Evolutionary conservation across 2,329 filamentous ascomycete genomes (phyloP).

Genomic region (Cladosporium sp.): DNA sequence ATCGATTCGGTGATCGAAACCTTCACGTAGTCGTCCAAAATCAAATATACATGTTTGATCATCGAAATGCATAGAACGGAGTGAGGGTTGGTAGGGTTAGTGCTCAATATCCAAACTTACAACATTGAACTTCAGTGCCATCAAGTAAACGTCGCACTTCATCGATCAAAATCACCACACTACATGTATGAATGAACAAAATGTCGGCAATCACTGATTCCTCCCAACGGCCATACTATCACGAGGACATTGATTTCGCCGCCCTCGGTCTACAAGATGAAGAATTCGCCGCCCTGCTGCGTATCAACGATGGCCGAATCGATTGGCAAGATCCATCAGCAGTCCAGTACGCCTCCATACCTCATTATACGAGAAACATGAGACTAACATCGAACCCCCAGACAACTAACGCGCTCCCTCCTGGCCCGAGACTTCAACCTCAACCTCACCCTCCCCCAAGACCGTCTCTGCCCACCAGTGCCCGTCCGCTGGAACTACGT

Average conservation of each 20-base stretch:
- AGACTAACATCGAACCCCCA: conserved; percentile 70
- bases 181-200: not conserved
- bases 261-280: conserved; percentile 59
- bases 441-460: conserved; percentile 66
- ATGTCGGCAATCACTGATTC: not conserved
- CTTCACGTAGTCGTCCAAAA: not conserved
- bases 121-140: not conserved
- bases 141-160: not conserved
- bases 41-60: not conserved
- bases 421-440: conserved; percentile 75
- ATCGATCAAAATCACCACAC: not conserved
- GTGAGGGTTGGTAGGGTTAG: not conserved
- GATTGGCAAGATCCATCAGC: conserved; percentile 79
- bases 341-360: conserved; percentile 60
- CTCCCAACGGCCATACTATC: conserved; percentile 44
- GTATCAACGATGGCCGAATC: conserved; percentile 55
- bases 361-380: not conserved
- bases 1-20: not conserved
- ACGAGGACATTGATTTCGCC: conserved; percentile 62
- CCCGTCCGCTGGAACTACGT: conserved; percentile 75
- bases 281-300: conserved; percentile 57
- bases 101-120: not conserved
- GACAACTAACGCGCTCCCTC: conserved; percentile 73
- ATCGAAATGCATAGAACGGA: not conserved
- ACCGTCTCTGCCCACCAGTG: conserved; percentile 85